A percentile compares a stretch with the other conserved stretches of the same genome.
Conservation (phyloP, 2,329 filamentous ascomycete species). For the Colletotrichum graminicola region DNA sequence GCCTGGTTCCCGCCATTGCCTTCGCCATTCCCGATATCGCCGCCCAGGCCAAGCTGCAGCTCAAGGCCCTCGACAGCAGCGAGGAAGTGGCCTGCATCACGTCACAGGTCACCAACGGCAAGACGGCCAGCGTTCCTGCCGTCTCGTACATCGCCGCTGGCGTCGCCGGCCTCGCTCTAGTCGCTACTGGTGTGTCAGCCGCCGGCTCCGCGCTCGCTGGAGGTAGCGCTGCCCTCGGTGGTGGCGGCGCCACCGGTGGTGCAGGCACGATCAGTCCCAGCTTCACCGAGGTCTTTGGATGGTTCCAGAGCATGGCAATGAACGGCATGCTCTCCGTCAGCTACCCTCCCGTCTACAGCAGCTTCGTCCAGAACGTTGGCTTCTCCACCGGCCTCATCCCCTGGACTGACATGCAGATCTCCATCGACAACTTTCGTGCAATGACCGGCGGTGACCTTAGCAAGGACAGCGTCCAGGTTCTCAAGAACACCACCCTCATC, state of each 20-base stretch:
- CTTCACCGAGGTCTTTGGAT: slow-evolving; percentile 86
- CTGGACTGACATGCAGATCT: slow-evolving; percentile 82
- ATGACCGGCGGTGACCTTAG: slow-evolving; percentile 90
- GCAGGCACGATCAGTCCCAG: slow-evolving; percentile 80
- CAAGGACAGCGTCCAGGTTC: slow-evolving; percentile 78
- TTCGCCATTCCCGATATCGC: slow-evolving; percentile 93
- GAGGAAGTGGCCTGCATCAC: slow-evolving; percentile 80
- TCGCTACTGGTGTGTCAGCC: slow-evolving; percentile 79
- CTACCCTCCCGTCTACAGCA: slow-evolving; percentile 88
- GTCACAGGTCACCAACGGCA: slow-evolving; percentile 87
- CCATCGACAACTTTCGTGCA: slow-evolving; percentile 86
- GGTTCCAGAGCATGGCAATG: slow-evolving; percentile 94
- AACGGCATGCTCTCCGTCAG: slow-evolving; percentile 96
- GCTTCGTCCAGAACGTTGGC: slow-evolving; percentile 92
- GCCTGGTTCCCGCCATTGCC: slow-evolving; percentile 86
- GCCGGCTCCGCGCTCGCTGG: slow-evolving; percentile 70
- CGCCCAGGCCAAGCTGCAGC: slow-evolving; percentile 82
- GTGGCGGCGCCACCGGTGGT: slow-evolving; percentile 65
- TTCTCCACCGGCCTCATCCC: slow-evolving; percentile 89
- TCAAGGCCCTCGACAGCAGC: slow-evolving; percentile 70
- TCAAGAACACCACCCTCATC: slow-evolving; percentile 82
- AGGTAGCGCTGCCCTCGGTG: slow-evolving; percentile 62
- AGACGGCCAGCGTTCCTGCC: slow-evolving; percentile 79
- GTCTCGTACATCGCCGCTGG: slow-evolving; percentile 88
- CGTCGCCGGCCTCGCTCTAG: slow-evolving; percentile 85